Base-by-base conservation (phyloP, 352 stramenopile genomes). In the Phytopythium montanum region DNA sequence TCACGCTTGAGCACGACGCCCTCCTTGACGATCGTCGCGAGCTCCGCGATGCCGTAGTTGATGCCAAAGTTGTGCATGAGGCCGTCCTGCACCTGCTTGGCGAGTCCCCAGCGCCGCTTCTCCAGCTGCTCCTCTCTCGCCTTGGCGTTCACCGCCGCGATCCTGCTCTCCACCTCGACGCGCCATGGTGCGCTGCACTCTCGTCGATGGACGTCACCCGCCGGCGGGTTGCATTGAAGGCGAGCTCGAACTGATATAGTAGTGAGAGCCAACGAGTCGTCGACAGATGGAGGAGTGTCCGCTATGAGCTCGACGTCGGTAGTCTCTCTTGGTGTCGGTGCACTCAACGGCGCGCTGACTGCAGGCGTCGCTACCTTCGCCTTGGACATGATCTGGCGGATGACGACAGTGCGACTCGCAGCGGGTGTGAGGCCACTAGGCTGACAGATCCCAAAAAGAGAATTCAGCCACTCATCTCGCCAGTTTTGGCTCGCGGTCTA, bases 31-130 rank as follows among this genome's bases (percentile, higher is more conserved):
- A 92, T 52, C 8, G 69, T 85, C 14, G 79, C 65, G 8, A 92
- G 72, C 56, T 92, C 80, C 0, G 80, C 69, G 23, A 90, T 69
- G 16, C 79, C 83, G 57, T 90, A 87, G 60, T 88, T 90, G 60
- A 90, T 81, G 25, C 70, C 73, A 57, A 76, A 90, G 36, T 77
- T 86, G 66, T 90, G 76, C 65, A 88, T 62, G 8, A 90, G 62
- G 0, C 79, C 79, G 39, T 90, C 75, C 49, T 92, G 82, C 5
- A 88, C 62, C 55, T 92, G 80, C 49, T 92, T 92, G 23, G 78
- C 80, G 6, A 92, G 71, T 5, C 76, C 82, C 76, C 81, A 88
- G 3, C 82, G 76, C 5, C 80, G 78, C 53, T 90, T 89, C 56
- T 90, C 80, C 28, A 69, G 68, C 42, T 90, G 76, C 41, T 90